These are phyloP conservation scores for Nannizziopsis barbatae DNA, from an alignment of 2,329 filamentous ascomycete species.

Conservation along the genomic window DNA sequence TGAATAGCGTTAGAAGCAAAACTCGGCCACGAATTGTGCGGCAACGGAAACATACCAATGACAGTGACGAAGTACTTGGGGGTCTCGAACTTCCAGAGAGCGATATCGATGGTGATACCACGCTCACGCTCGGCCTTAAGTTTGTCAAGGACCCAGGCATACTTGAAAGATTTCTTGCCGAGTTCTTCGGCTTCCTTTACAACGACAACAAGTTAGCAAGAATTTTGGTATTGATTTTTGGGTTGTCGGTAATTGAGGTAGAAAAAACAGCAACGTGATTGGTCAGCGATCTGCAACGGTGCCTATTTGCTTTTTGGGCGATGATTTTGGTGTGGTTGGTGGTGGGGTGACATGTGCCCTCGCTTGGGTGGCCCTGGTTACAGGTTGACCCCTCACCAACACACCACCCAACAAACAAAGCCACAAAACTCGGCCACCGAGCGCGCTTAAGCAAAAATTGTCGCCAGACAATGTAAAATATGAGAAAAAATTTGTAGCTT, in stretches of 20 bases:
- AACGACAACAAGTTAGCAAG: not conserved
- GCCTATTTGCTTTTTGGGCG: slow-evolving; percentile 5
- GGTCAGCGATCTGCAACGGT: not conserved
- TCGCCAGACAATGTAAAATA: not conserved
- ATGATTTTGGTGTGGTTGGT: slow-evolving; percentile 8
- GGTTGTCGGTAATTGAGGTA: not conserved
- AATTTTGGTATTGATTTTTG: not conserved
- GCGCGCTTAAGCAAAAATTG: too few species aligned
- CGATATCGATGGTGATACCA: slow-evolving; percentile 99
- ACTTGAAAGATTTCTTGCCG: slow-evolving; percentile 99
- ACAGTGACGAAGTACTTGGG: slow-evolving; percentile 96
- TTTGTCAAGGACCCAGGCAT: slow-evolving; percentile 99
- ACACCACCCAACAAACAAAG: not conserved
- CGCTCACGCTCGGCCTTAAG: slow-evolving; percentile 99
- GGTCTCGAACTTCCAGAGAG: slow-evolving; percentile 99
- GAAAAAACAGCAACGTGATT: not conserved
- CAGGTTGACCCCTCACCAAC: slow-evolving; percentile 9
- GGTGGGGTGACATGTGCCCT: slow-evolving; percentile 4
- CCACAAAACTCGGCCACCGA: not conserved
- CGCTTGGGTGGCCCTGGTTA: slow-evolving; percentile 5
- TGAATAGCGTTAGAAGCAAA: not conserved
- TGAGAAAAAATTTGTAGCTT: slow-evolving; percentile 31
- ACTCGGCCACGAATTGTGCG: not conserved
- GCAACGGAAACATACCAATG: slow-evolving; percentile 56
- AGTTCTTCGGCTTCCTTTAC: slow-evolving; percentile 90